phyloP scores from a whole-genome alignment of 345 rosid genomes.

The Salix suchowensis region DNA sequence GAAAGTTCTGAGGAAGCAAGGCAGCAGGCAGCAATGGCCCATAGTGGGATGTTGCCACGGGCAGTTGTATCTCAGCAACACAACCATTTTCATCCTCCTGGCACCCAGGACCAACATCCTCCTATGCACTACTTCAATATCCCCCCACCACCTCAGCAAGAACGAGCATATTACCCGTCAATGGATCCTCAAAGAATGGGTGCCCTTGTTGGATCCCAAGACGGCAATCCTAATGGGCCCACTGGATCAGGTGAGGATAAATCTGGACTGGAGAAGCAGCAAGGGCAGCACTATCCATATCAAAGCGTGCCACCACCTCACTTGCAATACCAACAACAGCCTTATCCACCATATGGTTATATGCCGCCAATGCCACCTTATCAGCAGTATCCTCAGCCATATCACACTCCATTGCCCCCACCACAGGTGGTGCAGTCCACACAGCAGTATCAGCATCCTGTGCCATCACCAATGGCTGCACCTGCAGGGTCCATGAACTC shows the following conservation, averaged over 20 bases:
- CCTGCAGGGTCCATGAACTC: constrained; percentile 20
- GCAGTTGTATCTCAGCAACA: constrained; percentile 90
- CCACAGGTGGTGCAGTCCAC: constrained; percentile 33
- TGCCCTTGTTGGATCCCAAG: constrained; percentile 68
- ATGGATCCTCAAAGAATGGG: constrained; percentile 99
- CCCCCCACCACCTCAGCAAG: constrained; percentile 65
- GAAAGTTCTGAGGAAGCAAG: constrained; percentile 64
- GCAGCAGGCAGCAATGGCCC: constrained; percentile 65
- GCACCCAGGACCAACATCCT: constrained; percentile 50
- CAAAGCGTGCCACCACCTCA: constrained; percentile 39
- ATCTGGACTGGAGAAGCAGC: constrained; percentile 42
- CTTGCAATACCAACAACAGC: constrained; percentile 53
- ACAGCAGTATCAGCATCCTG: constrained; percentile 42
- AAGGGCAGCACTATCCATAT: constrained; percentile 51
- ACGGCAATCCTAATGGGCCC: constrained; percentile 42
- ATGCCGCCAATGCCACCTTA: constrained; percentile 54
- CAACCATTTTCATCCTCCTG: constrained; percentile 43
- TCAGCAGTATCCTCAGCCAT: constrained; percentile 58
- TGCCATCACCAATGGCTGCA: constrained; percentile 27
- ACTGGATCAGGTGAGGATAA: constrained; percentile 41
- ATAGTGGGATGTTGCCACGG: constrained; percentile 78
- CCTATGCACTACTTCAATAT: constrained; percentile 69
- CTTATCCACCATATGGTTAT: constrained; percentile 57
- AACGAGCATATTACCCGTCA: constrained; percentile 78
- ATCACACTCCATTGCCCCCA: constrained; percentile 38